Evolutionary conservation across 208 protist species (phyloP).

Genomic region (Leishmania aethiopica): DNA sequence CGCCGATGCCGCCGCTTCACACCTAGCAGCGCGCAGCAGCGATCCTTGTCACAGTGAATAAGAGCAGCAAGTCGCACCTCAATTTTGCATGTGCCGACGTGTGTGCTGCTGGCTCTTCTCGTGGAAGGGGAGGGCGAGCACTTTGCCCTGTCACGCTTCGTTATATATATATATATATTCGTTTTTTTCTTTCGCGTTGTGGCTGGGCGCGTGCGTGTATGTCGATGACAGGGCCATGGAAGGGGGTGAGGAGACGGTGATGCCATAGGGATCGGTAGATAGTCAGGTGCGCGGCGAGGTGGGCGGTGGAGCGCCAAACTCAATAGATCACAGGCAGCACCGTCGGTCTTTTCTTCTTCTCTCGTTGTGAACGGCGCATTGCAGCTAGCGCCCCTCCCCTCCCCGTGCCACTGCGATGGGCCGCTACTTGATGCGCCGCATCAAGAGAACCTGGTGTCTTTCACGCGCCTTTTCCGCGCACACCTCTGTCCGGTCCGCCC

Average conservation of each 20-base stretch:
- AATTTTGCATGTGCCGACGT: not conserved
- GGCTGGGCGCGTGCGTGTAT: not conserved
- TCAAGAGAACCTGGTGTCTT: not conserved
- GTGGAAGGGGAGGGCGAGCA: not conserved
- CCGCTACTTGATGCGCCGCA: not conserved
- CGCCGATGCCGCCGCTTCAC: not conserved
- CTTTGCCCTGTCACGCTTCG: not conserved
- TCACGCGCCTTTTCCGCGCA: not conserved
- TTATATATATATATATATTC: not conserved
- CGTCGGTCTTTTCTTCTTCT: not conserved
- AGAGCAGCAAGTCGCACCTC: not conserved
- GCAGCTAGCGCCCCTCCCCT: not conserved
- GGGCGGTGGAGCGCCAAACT: not conserved
- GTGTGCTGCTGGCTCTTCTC: not conserved
- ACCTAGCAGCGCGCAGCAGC: not conserved
- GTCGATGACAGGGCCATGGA: too few relatives aligned
- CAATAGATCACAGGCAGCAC: not conserved
- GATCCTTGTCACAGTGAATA: not conserved
- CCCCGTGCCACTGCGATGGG: not conserved
- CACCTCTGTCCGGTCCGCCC: not conserved
- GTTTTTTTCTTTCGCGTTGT: too few relatives aligned
- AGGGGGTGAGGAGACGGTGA: not conserved
- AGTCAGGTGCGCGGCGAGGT: not conserved
- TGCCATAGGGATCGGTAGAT: not conserved
- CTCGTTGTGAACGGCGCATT: not conserved